phyloP scores from a whole-genome alignment of 306 rosid species.

The Casuarina equisetifolia region DNA sequence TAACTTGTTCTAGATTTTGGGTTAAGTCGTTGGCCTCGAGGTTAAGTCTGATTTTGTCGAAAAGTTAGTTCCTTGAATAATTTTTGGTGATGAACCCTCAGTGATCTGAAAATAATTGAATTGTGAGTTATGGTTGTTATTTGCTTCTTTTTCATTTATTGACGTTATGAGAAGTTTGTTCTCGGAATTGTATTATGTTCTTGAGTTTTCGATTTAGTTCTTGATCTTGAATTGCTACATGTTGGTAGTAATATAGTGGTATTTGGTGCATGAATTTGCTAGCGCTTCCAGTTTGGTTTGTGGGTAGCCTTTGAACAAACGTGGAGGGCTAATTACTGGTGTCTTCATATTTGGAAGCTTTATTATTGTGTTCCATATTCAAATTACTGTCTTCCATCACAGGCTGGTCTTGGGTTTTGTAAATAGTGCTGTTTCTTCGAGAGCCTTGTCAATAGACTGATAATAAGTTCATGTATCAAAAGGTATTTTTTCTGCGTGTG shows the following conservation, averaged over 20 bases:
- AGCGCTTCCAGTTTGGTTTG: neutral
- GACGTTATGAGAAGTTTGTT: neutral
- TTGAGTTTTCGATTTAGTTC: constrained; percentile 4
- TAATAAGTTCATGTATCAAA: neutral
- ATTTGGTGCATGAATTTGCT: neutral
- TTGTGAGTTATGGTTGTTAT: neutral
- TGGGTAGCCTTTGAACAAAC: neutral
- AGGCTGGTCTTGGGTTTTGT: neutral
- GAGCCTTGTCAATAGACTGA: constrained; percentile 2
- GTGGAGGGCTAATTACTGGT: neutral
- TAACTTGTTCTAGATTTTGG: neutral
- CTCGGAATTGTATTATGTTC: neutral
- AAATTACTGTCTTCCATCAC: neutral
- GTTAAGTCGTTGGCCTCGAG: neutral
- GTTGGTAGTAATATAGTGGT: neutral
- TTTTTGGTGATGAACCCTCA: neutral
- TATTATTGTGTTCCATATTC: neutral
- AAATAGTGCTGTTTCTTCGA: neutral
- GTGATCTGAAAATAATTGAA: neutral
- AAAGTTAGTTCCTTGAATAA: neutral
- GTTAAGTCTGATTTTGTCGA: neutral
- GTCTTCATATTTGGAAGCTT: neutral
- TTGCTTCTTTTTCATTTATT: neutral
- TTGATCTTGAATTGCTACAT: neutral
- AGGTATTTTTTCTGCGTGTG: neutral